Base-by-base conservation (phyloP, 176 grass and related monocot species). In the Bolboschoenus planiculmis region DNA sequence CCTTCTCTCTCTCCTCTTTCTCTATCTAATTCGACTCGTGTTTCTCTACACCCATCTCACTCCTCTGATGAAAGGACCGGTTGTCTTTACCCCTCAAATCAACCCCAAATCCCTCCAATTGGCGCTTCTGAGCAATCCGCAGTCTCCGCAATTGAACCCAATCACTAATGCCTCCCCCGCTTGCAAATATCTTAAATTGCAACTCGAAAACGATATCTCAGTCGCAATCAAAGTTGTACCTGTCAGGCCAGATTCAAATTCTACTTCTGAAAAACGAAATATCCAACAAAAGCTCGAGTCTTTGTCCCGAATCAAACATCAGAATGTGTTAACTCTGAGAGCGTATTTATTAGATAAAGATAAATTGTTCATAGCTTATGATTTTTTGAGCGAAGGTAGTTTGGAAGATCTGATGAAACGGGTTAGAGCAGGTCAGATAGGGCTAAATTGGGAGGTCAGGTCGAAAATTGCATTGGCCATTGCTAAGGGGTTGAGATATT, bases 371-470 rank as follows among this genome's bases (percentile, higher is more conserved):
- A 83, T 99, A 5, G 97, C 90, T 2, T 99, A 93, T 58, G 91
- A 96, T 33, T 89, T 91, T 24, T 21, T 96, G 1, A 89, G 86
- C 0, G 85, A 87, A 1, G 93, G 97, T 77, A 99, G 89, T 82
- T 90, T 99, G 11, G 97, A 96, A 89, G 97, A 99, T 84, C 83
- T 88, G 56, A 96, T 99, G 89, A 93, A 91, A 78, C 86, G 80
- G 87, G 88, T 93, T 72, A 90, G 93, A 31, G 89, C 91, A 53
- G 91, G 91, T 86, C 93, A 99, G 58, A 75, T 96, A 10, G 86
- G 50, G 39, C 85, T 99, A 42, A 62, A 56, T 70, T 99, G 93
- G 97, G 91, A 96, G 63, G 47, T 82, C 2, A 95, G 97, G 88
- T 93, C 80, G 53, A 92, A 87, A 72, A 93, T 99, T 83, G 91